A percentile compares a stretch with the other conserved stretches of the same genome.
These are phyloP conservation scores for Sporisorium exsertum DNA, from an alignment of 1,284 basidiomycete species.

Conservation along the genomic window DNA sequence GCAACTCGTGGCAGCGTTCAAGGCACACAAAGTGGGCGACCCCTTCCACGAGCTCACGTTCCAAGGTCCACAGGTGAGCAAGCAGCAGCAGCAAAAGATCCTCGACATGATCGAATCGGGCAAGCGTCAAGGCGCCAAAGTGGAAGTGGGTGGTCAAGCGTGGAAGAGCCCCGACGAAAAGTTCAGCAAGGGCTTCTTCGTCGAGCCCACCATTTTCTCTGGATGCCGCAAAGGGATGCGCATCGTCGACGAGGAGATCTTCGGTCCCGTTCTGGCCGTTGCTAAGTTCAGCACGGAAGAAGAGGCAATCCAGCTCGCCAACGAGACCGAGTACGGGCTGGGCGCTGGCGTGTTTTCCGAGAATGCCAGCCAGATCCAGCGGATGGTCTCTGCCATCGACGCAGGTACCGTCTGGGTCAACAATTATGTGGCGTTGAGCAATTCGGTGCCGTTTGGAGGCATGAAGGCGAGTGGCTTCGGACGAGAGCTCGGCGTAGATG, in stretches of 20 bases:
- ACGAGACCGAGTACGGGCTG: constrained; percentile 86
- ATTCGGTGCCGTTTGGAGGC: constrained; percentile 55
- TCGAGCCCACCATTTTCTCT: constrained; percentile 72
- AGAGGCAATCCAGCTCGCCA: constrained; percentile 79
- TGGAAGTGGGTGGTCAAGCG: constrained; percentile 77
- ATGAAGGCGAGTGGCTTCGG: constrained; percentile 61
- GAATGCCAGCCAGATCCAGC: constrained; percentile 69
- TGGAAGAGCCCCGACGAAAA: constrained; percentile 27
- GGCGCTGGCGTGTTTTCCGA: constrained; percentile 83
- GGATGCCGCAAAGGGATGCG: constrained; percentile 75
- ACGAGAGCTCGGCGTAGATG: constrained; percentile 61
- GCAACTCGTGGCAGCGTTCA: constrained; percentile 75
- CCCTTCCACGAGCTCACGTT: constrained; percentile 80
- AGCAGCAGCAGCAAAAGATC: constrained; percentile 84
- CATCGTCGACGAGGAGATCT: constrained; percentile 80
- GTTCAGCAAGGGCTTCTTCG: constrained; percentile 73
- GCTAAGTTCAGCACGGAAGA: constrained; percentile 69
- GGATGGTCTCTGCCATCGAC: constrained; percentile 81
- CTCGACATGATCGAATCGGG: constrained; percentile 90
- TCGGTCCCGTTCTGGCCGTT: constrained; percentile 79
- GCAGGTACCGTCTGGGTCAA: constrained; percentile 88
- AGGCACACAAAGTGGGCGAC: constrained; percentile 72
- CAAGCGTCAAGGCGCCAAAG: constrained; percentile 79
- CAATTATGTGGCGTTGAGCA: constrained; percentile 54
- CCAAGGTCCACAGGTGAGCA: constrained; percentile 89